These are phyloP conservation scores for Euphorbia celastroides DNA, from an alignment of 441 rosid species.

Conservation along the genomic window DNA sequence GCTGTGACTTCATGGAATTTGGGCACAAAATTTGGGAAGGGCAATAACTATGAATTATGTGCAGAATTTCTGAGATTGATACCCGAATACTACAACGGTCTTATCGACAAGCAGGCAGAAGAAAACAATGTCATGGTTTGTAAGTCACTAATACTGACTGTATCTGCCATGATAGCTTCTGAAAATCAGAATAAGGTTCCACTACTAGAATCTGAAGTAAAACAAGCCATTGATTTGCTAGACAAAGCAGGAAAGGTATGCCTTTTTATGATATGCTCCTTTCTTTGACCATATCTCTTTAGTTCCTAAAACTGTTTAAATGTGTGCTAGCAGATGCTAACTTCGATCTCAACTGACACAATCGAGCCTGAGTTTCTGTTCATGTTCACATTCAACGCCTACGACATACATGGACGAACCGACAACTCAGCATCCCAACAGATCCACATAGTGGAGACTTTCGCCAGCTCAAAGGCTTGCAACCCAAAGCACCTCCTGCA, in stretches of 20 bases:
- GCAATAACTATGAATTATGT: constrained; percentile 57
- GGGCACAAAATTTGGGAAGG: constrained; percentile 71
- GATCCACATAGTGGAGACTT: constrained; percentile 48
- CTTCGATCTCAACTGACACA: constrained; percentile 29
- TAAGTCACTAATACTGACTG: constrained; percentile 59
- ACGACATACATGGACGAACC: constrained; percentile 60
- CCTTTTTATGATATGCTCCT: background rate
- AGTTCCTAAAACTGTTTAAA: background rate
- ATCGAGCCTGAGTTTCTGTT: constrained; percentile 56
- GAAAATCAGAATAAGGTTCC: constrained; percentile 54
- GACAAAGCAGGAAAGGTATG: constrained; percentile 80
- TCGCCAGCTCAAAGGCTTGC: constrained; percentile 67
- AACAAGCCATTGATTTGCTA: constrained; percentile 56
- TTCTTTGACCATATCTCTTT: background rate
- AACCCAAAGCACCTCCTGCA: constrained; percentile 63
- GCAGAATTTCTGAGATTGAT: constrained; percentile 60
- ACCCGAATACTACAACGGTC: constrained; percentile 47
- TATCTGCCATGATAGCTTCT: constrained; percentile 65
- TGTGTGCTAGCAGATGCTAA: constrained; percentile 45
- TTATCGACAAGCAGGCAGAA: constrained; percentile 40
- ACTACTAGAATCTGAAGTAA: constrained; percentile 52
- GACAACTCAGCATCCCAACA: constrained; percentile 37
- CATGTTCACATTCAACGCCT: constrained; percentile 63
- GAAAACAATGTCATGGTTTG: constrained; percentile 50
- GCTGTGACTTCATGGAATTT: constrained; percentile 75